Conservation (phyloP, 257 asterid species). For the Plantago elongata region DNA sequence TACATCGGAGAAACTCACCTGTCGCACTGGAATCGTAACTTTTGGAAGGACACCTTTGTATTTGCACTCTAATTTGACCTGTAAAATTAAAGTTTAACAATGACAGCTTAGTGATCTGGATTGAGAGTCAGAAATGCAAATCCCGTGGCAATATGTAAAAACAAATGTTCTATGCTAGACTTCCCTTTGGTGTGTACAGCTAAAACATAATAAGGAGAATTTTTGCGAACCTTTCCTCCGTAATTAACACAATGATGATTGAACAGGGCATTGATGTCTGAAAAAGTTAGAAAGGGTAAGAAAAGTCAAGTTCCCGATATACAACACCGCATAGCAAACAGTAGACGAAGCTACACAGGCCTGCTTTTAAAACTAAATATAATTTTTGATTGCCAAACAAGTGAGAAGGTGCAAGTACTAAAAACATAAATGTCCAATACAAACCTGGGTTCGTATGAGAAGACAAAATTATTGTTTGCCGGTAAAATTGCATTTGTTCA, state of each 20-base stretch:
- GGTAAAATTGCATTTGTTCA: constrained; percentile 79
- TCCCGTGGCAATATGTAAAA: not conserved
- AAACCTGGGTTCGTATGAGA: constrained; percentile 83
- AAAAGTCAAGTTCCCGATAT: constrained; percentile 12
- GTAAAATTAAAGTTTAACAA: constrained; percentile 24
- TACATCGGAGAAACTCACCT: constrained; percentile 40
- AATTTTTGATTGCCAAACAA: not conserved
- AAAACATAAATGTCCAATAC: not conserved
- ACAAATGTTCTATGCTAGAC: not conserved
- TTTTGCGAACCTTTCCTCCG: constrained; percentile 74
- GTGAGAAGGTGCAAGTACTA: not conserved
- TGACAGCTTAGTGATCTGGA: not conserved
- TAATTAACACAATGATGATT: constrained; percentile 77
- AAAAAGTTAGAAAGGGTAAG: constrained; percentile 22
- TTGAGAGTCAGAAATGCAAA: not conserved
- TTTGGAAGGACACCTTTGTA: constrained; percentile 85
- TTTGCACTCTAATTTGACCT: constrained; percentile 71
- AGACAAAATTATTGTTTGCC: constrained; percentile 78
- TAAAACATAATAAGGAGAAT: constrained; percentile 14
- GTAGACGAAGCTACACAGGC: constrained; percentile 9
- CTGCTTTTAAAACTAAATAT: constrained; percentile 7
- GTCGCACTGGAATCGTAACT: constrained; percentile 62
- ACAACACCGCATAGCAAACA: constrained; percentile 9
- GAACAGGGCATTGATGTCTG: constrained; percentile 79
- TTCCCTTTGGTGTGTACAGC: not conserved